These are phyloP conservation scores for Scytalidium lignicola DNA, from an alignment of 2,329 filamentous ascomycete species.

Conservation along the genomic window DNA sequence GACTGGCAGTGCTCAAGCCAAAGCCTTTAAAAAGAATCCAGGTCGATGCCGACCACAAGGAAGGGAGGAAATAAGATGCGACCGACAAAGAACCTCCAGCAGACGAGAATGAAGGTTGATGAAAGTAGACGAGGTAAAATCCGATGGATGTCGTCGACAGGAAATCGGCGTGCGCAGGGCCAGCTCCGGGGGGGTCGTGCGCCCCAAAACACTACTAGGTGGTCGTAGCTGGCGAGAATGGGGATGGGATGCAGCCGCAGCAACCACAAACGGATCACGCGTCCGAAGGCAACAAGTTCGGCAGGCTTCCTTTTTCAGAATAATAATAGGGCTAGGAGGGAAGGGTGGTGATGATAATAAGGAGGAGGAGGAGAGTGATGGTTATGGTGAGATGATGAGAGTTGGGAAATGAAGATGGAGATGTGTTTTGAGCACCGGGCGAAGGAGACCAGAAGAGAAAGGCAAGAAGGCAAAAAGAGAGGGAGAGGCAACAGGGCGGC, in stretches of 20 bases:
- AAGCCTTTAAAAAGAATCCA: no score
- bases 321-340: slow-evolving; percentile 52
- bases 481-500: not conserved
- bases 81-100: not conserved
- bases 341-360: slow-evolving; percentile 74
- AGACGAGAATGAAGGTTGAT: not conserved
- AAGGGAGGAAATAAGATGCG: no score
- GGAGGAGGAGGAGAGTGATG: slow-evolving; percentile 58
- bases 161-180: not conserved
- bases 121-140: not conserved
- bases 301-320: no score
- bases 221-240: no score
- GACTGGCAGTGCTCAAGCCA: no score
- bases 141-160: not conserved
- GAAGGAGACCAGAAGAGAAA: slow-evolving; percentile 2
- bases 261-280: no score
- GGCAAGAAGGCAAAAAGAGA: slow-evolving; percentile 1
- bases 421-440: not conserved
- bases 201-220: no score
- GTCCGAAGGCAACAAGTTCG: no score
- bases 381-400: slow-evolving; percentile 66
- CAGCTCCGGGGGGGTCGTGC: no score
- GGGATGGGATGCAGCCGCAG: no score
- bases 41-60: not conserved
- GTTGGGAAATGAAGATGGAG: not conserved